These are phyloP conservation scores for Metschnikowia gelsemii DNA, from an alignment of 805 yeast species.

Conservation along the genomic window DNA sequence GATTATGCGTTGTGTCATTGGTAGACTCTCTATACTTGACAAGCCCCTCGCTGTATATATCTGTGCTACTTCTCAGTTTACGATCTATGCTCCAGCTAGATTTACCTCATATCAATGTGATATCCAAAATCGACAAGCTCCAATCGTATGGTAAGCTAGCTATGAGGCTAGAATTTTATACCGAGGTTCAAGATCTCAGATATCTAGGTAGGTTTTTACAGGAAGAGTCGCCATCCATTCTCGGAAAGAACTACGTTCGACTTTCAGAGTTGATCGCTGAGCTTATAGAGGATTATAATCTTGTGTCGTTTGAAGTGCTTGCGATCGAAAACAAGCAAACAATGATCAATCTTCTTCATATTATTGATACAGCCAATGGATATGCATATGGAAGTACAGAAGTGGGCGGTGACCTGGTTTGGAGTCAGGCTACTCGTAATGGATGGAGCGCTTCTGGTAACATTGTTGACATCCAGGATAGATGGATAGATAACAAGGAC, in stretches of 20 bases:
- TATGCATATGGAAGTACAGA: slow-evolving; percentile 91
- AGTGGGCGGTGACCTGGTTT: slow-evolving; percentile 92
- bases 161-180: slow-evolving; percentile 78
- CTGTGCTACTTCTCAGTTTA: slow-evolving; percentile 73
- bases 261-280: slow-evolving; percentile 80
- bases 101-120: slow-evolving; percentile 88
- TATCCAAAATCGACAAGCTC: slow-evolving; percentile 85
- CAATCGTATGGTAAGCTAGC: slow-evolving; percentile 78
- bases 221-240: slow-evolving; percentile 65
- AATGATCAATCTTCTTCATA: slow-evolving; percentile 78
- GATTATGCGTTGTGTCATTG: slow-evolving; percentile 82
- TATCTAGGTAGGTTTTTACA: slow-evolving; percentile 66
- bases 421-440: slow-evolving; percentile 94
- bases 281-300: slow-evolving; percentile 78
- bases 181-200: slow-evolving; percentile 84
- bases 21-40: slow-evolving; percentile 82
- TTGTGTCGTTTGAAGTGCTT: slow-evolving; percentile 85
- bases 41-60: slow-evolving; percentile 84
- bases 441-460: slow-evolving; percentile 52
- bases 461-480: slow-evolving; percentile 79
- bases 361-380: slow-evolving; percentile 90
- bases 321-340: slow-evolving; percentile 89
- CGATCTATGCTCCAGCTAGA: slow-evolving; percentile 92
- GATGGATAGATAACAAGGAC: slow-evolving; percentile 90
- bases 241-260: slow-evolving; percentile 60